Conservation (phyloP, 2,329 filamentous ascomycete genomes). For the Aureobasidium sp. region DNA sequence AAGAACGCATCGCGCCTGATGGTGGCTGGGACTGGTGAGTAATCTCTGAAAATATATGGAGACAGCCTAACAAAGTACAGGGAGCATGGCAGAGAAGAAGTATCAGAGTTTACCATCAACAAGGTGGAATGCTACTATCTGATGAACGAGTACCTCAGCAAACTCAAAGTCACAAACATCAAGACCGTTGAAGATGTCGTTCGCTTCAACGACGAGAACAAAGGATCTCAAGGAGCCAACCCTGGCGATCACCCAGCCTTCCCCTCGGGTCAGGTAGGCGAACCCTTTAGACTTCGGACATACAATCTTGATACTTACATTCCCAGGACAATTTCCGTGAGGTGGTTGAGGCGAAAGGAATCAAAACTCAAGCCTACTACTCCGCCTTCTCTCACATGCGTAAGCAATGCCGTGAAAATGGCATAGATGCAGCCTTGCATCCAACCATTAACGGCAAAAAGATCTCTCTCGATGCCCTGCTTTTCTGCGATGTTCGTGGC, state of each 20-base stretch:
- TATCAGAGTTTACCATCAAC: conserved; percentile 22
- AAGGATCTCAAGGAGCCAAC: conserved; percentile 22
- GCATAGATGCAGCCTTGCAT: conserved; percentile 27
- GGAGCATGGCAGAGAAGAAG: conserved; percentile 17
- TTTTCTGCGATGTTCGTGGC: conserved; percentile 27
- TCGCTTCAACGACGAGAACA: conserved; percentile 20
- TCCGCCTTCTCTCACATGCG: conserved; percentile 25
- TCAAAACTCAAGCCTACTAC: conserved; percentile 23
- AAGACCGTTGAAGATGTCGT: conserved; percentile 22
- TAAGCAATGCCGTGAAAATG: conserved; percentile 24
- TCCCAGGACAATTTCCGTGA: conserved; percentile 20
- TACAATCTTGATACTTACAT: background rate
- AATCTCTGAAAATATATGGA: background rate
- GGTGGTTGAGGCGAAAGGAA: conserved; percentile 19
- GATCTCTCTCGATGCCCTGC: conserved; percentile 23
- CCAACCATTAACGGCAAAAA: conserved; percentile 25
- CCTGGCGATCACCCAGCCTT: conserved; percentile 24
- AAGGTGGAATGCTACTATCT: conserved; percentile 23
- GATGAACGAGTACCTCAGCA: conserved; percentile 22
- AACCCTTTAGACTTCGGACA: background rate
- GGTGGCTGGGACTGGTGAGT: conserved; percentile 27
- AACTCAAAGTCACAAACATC: conserved; percentile 19
- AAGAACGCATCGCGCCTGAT: conserved; percentile 24
- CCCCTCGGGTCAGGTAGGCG: conserved; percentile 23
- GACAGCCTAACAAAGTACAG: background rate